phyloP scores from a whole-genome alignment of 257 asterid genomes.

The Agastache rugosa region DNA sequence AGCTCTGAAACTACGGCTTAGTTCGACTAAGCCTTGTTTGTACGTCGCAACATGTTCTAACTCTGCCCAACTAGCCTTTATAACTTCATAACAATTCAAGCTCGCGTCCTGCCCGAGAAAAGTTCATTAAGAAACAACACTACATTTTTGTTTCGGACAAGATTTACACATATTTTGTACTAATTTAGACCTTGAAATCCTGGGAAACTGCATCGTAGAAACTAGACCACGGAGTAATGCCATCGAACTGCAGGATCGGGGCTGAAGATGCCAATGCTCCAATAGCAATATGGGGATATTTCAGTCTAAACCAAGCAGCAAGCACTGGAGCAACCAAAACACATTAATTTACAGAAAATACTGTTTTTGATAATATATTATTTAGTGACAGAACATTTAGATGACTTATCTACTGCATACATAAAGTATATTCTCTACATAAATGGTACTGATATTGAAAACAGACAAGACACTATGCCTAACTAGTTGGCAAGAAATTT shows the following conservation, averaged over 20 bases:
- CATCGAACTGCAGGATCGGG: slow-evolving; percentile 78
- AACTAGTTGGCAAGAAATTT: slow-evolving; percentile 1
- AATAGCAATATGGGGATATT: slow-evolving; percentile 74
- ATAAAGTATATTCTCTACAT: neutral
- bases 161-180: neutral
- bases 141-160: neutral
- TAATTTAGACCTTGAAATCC: slow-evolving; percentile 66
- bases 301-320: slow-evolving; percentile 88
- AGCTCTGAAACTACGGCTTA: slow-evolving; percentile 63
- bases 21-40: slow-evolving; percentile 48
- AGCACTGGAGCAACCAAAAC: slow-evolving; percentile 56
- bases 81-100: slow-evolving; percentile 68
- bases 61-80: slow-evolving; percentile 78
- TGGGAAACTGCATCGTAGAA: slow-evolving; percentile 85
- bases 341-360: neutral
- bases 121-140: neutral
- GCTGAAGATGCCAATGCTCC: slow-evolving; percentile 94
- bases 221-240: slow-evolving; percentile 83
- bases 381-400: neutral
- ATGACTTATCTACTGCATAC: neutral
- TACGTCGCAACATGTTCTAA: slow-evolving; percentile 47
- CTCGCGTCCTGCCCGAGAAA: slow-evolving; percentile 58
- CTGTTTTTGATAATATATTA: no score
- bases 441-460: neutral
- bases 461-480: neutral